Evolutionary conservation across 169 alveolate genomes (phyloP).

Genomic region (Plasmodium vivax): DNA sequence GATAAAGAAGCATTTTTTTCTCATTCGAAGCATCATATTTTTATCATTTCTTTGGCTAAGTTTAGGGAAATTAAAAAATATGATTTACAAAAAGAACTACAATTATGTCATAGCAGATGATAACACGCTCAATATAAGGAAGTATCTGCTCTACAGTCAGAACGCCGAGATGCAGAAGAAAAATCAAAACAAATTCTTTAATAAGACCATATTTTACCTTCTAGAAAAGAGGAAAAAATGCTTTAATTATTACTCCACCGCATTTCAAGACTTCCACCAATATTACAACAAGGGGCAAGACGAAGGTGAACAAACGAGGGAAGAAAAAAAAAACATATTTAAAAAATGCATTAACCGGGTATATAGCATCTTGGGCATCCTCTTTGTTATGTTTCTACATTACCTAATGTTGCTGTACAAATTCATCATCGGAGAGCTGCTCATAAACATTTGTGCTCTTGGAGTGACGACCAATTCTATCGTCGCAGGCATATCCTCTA

Average conservation of each 20-base stretch:
- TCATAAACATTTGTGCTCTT: conserved; percentile 57
- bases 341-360: not conserved
- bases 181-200: not conserved
- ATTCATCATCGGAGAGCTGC: conserved; percentile 26
- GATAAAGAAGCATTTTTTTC: conserved; percentile 38
- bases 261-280: not conserved
- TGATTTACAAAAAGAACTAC: conserved; percentile 55
- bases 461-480: conserved; percentile 70
- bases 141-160: conserved; percentile 35
- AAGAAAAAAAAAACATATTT: not conserved
- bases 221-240: conserved; percentile 33
- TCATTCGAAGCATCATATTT: conserved; percentile 56
- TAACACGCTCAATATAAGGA: conserved; percentile 24
- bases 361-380: conserved; percentile 3
- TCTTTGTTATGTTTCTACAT: conserved; percentile 14
- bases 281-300: not conserved
- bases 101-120: conserved; percentile 73
- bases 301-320: not conserved
- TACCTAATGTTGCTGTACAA: conserved; percentile 15
- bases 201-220: conserved; percentile 15
- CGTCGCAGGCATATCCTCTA: conserved; percentile 65
- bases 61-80: conserved; percentile 36
- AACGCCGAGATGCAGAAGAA: not conserved
- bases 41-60: conserved; percentile 55
- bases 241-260: not conserved